Percentiles rank a stretch among this genome's conserved stretches.
phyloP scores from a whole-genome alignment of 768 basidiomycete genomes.

The Daedaleopsis nitida region DNA sequence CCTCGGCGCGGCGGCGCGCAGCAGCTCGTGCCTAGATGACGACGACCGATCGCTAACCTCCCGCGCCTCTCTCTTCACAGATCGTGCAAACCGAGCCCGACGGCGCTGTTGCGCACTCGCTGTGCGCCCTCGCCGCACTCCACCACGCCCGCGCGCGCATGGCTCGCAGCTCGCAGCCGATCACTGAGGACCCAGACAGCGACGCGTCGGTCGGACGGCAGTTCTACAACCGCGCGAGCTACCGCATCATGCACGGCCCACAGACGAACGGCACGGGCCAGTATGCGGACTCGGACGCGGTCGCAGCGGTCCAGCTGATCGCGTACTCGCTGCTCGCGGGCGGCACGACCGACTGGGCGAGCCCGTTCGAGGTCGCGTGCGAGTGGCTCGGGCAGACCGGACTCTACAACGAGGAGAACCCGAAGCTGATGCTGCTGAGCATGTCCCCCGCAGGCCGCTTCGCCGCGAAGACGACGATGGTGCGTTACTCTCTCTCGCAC shows the following conservation, averaged over 20 bases:
- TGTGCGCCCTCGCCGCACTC: conserved; percentile 75
- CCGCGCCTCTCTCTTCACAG: conserved; percentile 30
- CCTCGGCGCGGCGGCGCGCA: neutral
- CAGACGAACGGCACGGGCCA: conserved; percentile 57
- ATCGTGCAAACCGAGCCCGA: conserved; percentile 65
- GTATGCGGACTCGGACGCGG: conserved; percentile 69
- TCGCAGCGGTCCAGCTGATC: conserved; percentile 78
- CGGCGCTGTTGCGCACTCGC: conserved; percentile 70
- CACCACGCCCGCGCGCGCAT: conserved; percentile 66
- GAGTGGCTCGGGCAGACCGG: conserved; percentile 78
- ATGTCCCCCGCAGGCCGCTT: conserved; percentile 57
- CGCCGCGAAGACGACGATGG: conserved; percentile 72
- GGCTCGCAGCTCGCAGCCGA: conserved; percentile 45
- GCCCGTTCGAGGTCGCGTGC: conserved; percentile 66
- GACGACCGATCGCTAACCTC: conserved; percentile 16
- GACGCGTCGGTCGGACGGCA: conserved; percentile 62
- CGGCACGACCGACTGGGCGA: conserved; percentile 68
- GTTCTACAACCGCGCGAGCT: conserved; percentile 67
- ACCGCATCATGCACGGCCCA: conserved; percentile 31
- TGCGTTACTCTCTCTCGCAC: conserved; percentile 41
- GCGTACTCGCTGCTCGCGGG: conserved; percentile 73
- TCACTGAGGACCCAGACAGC: conserved; percentile 49
- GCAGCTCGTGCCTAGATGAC: neutral
- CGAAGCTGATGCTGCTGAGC: conserved; percentile 55
- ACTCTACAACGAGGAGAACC: conserved; percentile 64